Conservation (phyloP, 305 asterid species). For the Fraxinus greggii region DNA sequence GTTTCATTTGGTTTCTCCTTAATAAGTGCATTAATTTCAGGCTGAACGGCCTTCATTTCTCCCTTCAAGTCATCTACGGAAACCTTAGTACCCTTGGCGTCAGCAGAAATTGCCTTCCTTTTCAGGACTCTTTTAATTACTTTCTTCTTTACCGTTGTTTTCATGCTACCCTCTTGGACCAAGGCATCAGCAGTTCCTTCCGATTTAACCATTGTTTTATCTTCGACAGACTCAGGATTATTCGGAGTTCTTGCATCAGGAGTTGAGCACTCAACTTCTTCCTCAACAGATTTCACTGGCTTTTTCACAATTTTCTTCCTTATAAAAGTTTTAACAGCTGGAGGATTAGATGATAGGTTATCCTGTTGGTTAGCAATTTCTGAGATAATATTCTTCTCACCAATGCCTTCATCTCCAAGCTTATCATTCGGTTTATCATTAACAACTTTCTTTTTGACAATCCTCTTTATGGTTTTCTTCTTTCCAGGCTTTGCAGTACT, state of each 20-base stretch:
- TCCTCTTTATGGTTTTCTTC: constrained; percentile 75
- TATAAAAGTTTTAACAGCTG: constrained; percentile 52
- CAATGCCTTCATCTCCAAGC: constrained; percentile 38
- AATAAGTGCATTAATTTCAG: constrained; percentile 18
- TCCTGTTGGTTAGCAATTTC: constrained; percentile 52
- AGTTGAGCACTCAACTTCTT: constrained; percentile 34
- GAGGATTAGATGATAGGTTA: constrained; percentile 42
- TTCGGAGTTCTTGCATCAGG: constrained; percentile 37
- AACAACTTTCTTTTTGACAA: constrained; percentile 67
- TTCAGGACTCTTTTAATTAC: constrained; percentile 67
- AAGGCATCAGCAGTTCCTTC: constrained; percentile 35
- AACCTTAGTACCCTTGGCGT: constrained; percentile 30
- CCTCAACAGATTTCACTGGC: constrained; percentile 35
- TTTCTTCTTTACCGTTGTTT: constrained; percentile 65
- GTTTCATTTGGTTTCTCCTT: constrained; percentile 34
- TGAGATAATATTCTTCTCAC: constrained; percentile 34
- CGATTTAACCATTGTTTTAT: constrained; percentile 33
- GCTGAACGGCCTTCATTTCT: constrained; percentile 28
- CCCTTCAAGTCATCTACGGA: constrained; percentile 39
- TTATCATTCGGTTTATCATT: constrained; percentile 46
- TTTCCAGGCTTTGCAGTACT: constrained; percentile 57
- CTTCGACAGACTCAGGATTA: constrained; percentile 44
- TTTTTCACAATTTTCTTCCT: constrained; percentile 61
- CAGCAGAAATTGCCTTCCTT: constrained; percentile 50
- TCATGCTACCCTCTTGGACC: constrained; percentile 46